Base-by-base conservation (phyloP, 495 filamentous ascomycete genomes). In the Paragyromitra xinjiangensis region DNA sequence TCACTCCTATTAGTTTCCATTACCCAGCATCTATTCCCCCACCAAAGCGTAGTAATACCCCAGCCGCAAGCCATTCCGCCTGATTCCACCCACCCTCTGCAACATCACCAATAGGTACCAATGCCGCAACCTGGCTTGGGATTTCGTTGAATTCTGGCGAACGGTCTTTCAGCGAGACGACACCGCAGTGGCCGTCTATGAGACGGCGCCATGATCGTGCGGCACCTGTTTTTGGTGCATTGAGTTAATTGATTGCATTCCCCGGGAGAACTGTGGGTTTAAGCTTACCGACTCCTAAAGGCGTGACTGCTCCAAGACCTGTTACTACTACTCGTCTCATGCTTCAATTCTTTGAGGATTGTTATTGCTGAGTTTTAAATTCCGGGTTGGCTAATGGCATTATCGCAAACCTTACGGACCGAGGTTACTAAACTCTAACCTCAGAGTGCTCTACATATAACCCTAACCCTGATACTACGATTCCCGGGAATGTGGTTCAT, bases 321-420 rank as follows among this genome's bases (percentile, higher is more conserved):
- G 95, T 98, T 79, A 98, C 91, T 80, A 98, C 95, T 80, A 98
- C 95, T 79, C 93, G 91, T 84, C 94, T 91, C 95, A 97, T 95
- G 79, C 83, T 26, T 64, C 34, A 56, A 26, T 51, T 64, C 44
- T 71, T 59, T 59, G 3, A 34, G 11, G 26, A 12, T 58, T 29
- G 14, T 44, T n/a, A n/a, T 64, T n/a, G 22, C 50, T 26, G 39
- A 26, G 6, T 61, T 9, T 48, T 42, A 16, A 11, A 24, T 34
- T 68, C 59, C 5, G 44, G 53, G 22, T 39, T 61, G n/a, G 69
- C n/a, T 64, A 34, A 37, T 64, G 22, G 29, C 34, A 42, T 16
- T 56, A 70, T 34, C 16, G 34, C 5, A 11, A 29, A 9, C 9
- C 56, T 62, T 8, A 14, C 6, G 3, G 14, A 50, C 42, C 6